Base-by-base conservation (phyloP, 345 rosid species). In the Cardamine chenopodiifolia region DNA sequence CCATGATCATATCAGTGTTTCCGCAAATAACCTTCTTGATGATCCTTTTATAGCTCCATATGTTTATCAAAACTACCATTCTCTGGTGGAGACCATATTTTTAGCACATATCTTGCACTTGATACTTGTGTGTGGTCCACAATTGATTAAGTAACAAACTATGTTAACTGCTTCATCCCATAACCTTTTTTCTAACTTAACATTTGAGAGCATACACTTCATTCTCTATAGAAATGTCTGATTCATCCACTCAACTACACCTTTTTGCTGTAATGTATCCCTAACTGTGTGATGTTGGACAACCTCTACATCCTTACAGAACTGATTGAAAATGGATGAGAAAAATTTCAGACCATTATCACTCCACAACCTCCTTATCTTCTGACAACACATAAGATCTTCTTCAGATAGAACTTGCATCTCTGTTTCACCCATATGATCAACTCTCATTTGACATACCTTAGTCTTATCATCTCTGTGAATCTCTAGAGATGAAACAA, bases 341-440 rank as follows among this genome's bases (percentile, higher is more conserved):
- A 11, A 28, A 0, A 64, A 28, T 2, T 65, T 12, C 7, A 31
- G 19, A 13, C 44, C 18, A 31, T 31, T n/a, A n/a, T n/a, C n/a
- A n/a, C n/a, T n/a, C n/a, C n/a, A n/a, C 14, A 49, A 2, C 13
- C 54, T 19, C 26, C 8, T 39, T 15, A 39, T 13, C 15, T 49
- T 8, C 1, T 49, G 14, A 10, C 54, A 4, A 49, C 54, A 18
- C 23, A 4, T 0, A 49, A 49, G 6, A 3, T 39, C 44, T 25
- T 6, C 31, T 47, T 7, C 0, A 25, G 4, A 31, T 9, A n/a
- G n/a, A n/a, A 49, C 39, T n/a, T 69, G 52, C 26, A 40, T 26
- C 0, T 19, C 53, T 25, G 40, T 56, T 70, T 55, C 47, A 70
- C 74, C 2, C n/a, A n/a, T n/a, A n/a, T n/a, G n/a, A n/a, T n/a